Evolutionary conservation across 768 basidiomycete species (phyloP), one percentile per base, ranked within the genome.

Genomic region (Lentinula edodes): DNA sequence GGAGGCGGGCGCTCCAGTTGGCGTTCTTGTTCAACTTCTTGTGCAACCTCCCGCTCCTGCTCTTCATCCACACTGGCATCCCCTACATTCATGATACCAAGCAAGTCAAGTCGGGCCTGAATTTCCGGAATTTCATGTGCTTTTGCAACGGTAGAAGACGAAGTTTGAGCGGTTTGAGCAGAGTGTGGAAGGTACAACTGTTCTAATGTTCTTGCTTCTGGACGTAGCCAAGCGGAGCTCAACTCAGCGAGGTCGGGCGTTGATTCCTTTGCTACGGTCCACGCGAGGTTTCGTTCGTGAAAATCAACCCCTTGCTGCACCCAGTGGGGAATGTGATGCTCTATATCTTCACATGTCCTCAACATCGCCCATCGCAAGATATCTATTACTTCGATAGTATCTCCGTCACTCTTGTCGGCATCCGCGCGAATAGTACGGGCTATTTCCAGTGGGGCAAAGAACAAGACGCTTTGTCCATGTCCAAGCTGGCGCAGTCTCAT

Each of bases 401-500:
- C 43, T 4, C 0, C 3, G 9, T 65, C 45, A 3, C 1, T 41
- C 42, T 69, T 73, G 16, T 32, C 34, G 28, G 63, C 61, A 6
- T 70, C 60, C 5, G 62, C 48, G 16, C 75, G 75, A 56, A 83
- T 78, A 1, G 62, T 57, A 13, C 65, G 64, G 58, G 77, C 74
- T 5, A 81, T 71, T 54, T 81, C 80, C 0, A 67, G 65, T 8
- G 81, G 74, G 9, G 78, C 80, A 48, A 79, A 78, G 64, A 83
- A 81, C 60, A 78, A 68, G n/a, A 83, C 65, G 1, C 80, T 77
- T 57, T 83, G 81, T 0, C 76, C 78, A 10, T 69, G 66, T 12
- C 82, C 82, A 0, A 83, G 72, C 65, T 76, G 73, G 1, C 82
- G 74, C 80, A 83, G 81, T 12, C 81, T 73, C 81, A 83, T 83